Evolutionary conservation across 257 asterid species (phyloP).

Genomic region (Solanum lignicaule): DNA sequence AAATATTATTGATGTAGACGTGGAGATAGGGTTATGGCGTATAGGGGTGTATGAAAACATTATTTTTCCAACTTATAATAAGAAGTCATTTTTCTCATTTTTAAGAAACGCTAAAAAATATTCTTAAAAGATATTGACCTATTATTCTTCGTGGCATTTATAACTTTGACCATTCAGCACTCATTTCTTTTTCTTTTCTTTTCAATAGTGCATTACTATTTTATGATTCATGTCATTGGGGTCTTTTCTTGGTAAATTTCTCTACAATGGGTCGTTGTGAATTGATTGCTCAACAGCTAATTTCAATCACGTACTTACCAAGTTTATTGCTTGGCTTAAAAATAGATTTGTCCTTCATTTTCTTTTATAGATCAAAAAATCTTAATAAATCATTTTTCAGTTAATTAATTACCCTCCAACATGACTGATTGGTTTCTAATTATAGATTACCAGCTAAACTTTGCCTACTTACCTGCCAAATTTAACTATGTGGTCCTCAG

Average conservation of each 20-base stretch:
- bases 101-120: not conserved
- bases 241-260: conserved; percentile 8
- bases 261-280: conserved; percentile 37
- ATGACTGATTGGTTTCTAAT: not conserved
- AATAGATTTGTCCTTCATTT: not conserved
- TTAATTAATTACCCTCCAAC: not conserved
- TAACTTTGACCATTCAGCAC: not conserved
- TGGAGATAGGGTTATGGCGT: no score
- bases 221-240: not conserved
- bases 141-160: not conserved
- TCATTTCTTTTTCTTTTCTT: not conserved
- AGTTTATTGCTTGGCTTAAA: not conserved
- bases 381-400: not conserved
- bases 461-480: not conserved
- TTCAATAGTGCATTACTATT: not conserved
- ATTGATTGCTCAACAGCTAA: conserved; percentile 38
- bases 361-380: not conserved
- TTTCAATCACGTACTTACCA: conserved; percentile 24
- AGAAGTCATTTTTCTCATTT: not conserved
- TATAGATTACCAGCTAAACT: not conserved
- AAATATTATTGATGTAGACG: not conserved
- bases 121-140: not conserved
- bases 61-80: not conserved
- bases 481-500: not conserved
- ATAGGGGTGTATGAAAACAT: not conserved